Conservation (phyloP, 441 rosid genomes). For the Gossypium lobatum region DNA sequence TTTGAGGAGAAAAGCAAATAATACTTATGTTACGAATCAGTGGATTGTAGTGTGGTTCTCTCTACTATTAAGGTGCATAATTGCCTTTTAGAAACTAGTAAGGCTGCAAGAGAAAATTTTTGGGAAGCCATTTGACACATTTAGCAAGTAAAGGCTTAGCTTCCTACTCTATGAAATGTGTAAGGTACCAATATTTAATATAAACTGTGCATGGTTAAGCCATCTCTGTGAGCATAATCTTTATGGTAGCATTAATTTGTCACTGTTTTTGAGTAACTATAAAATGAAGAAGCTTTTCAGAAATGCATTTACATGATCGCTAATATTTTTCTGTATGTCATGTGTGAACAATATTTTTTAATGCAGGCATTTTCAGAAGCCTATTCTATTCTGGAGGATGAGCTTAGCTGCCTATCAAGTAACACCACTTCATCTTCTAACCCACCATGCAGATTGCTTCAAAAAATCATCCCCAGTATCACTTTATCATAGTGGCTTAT, state of each 20-base stretch:
- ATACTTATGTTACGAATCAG: background rate
- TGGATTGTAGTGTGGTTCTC: conserved; percentile 4
- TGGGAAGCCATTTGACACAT: background rate
- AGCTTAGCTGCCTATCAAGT: conserved; percentile 49
- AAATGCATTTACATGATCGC: background rate
- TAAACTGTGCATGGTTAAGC: background rate
- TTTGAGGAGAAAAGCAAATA: background rate
- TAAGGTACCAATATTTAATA: background rate
- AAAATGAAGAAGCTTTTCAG: background rate
- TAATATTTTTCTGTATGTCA: conserved; percentile 8
- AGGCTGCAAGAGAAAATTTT: background rate
- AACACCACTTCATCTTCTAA: conserved; percentile 39
- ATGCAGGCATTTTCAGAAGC: conserved; percentile 98
- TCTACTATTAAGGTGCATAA: background rate
- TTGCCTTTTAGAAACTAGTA: background rate
- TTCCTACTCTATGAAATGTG: background rate
- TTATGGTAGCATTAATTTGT: background rate
- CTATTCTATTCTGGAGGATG: conserved; percentile 72
- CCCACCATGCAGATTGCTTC: conserved; percentile 52
- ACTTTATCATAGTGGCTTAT: conserved; percentile 23
- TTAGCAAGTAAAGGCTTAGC: background rate
- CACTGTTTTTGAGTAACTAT: background rate
- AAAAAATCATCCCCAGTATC: conserved; percentile 77
- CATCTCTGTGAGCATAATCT: conserved; percentile 1
- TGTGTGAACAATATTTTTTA: conserved; percentile 10